These are phyloP conservation scores for Pythium folliculosum DNA, from an alignment of 352 stramenopile genomes.

Conservation along the genomic window DNA sequence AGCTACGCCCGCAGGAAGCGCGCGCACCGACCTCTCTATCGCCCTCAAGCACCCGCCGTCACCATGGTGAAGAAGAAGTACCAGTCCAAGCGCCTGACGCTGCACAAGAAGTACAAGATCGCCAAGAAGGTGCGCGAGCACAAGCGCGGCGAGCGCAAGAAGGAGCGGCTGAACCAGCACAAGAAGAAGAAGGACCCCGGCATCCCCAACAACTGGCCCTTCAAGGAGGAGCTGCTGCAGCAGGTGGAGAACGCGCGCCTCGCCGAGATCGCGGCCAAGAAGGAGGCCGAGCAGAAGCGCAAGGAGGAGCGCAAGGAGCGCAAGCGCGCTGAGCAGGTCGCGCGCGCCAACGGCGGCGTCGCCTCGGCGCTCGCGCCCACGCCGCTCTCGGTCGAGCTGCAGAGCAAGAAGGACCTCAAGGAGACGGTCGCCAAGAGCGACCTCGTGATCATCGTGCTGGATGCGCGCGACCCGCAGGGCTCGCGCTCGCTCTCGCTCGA, in stretches of 20 bases:
- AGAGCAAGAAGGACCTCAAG: slow-evolving; percentile 82
- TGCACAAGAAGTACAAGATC: slow-evolving; percentile 99
- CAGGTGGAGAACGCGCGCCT: slow-evolving; percentile 82
- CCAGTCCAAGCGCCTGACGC: slow-evolving; percentile 95
- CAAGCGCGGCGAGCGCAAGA: slow-evolving; percentile 94
- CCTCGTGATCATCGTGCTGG: slow-evolving; percentile 90
- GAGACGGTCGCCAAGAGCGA: slow-evolving; percentile 62
- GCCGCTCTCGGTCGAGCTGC: slow-evolving; percentile 70
- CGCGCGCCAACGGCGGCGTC: slow-evolving; percentile 34
- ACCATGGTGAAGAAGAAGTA: slow-evolving; percentile 99
- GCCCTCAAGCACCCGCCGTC: background rate
- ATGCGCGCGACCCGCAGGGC: slow-evolving; percentile 97
- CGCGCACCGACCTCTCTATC: background rate
- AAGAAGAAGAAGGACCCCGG: slow-evolving; percentile 97
- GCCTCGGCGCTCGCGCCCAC: slow-evolving; percentile 37
- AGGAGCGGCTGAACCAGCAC: slow-evolving; percentile 81
- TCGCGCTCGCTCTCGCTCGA: slow-evolving; percentile 94
- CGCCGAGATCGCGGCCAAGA: slow-evolving; percentile 65
- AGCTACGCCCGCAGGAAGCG: slow-evolving; percentile 4
- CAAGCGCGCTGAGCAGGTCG: slow-evolving; percentile 42
- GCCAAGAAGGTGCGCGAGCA: slow-evolving; percentile 92
- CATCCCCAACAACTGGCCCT: slow-evolving; percentile 98
- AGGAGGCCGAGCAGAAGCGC: slow-evolving; percentile 57
- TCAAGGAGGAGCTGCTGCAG: slow-evolving; percentile 95
- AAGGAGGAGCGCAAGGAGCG: slow-evolving; percentile 74